These are phyloP conservation scores for Jimgerdemannia lactiflua DNA, from an alignment of 192 early-diverging fungal species.

Conservation along the genomic window DNA sequence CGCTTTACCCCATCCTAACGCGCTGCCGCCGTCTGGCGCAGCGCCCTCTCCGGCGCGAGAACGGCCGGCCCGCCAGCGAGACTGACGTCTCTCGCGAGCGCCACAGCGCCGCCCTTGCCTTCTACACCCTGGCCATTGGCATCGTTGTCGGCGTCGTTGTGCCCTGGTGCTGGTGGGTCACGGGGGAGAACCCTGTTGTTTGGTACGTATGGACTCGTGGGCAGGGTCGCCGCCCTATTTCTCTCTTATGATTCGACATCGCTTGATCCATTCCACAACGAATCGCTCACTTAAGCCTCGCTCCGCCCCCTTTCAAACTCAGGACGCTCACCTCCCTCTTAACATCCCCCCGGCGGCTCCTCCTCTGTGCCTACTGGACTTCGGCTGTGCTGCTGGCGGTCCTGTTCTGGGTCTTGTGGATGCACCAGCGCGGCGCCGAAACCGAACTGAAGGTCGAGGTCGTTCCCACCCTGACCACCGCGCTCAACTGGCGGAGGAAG, in stretches of 20 bases:
- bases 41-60: conserved; percentile 36
- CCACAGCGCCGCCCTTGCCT: conserved; percentile 26
- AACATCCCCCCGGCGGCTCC: conserved; percentile 31
- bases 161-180: conserved; percentile 44
- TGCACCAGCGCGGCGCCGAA: neutral
- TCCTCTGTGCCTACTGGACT: conserved; percentile 45
- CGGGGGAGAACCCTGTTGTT: conserved; percentile 63
- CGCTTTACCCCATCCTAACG: conserved; percentile 49
- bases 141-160: conserved; percentile 53
- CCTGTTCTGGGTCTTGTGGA: conserved; percentile 26
- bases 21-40: conserved; percentile 45
- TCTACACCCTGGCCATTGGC: conserved; percentile 29
- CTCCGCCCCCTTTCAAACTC: neutral
- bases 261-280: too few species aligned
- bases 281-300: too few species aligned
- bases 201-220: conserved; percentile 44
- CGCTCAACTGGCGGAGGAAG: conserved; percentile 78
- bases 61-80: conserved; percentile 18
- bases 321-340: conserved; percentile 30
- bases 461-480: conserved; percentile 15
- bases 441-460: neutral
- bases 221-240: neutral
- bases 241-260: neutral
- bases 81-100: conserved; percentile 15
- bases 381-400: conserved; percentile 37